These are phyloP conservation scores for Acanthamoeba lenticulata DNA, from an alignment of 208 protist genomes.

Conservation along the genomic window DNA sequence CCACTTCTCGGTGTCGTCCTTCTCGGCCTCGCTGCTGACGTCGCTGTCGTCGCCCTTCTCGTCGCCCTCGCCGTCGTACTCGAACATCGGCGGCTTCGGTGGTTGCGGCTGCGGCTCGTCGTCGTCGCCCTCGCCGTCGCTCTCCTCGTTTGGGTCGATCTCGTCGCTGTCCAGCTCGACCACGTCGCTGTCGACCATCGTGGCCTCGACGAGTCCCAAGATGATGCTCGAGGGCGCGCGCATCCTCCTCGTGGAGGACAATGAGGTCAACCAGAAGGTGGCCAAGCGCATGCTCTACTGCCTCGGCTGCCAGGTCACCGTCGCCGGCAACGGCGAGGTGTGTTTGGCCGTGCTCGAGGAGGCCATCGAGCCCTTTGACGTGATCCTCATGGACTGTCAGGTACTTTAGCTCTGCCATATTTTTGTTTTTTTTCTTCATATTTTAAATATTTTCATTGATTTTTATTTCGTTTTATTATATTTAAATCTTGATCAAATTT, in stretches of 20 bases:
- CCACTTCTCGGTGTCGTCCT: neutral
- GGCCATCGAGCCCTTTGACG: neutral
- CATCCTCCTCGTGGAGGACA: neutral
- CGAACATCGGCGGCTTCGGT: too few species aligned
- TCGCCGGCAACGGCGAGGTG: neutral
- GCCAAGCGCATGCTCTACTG: slow-evolving; percentile 12
- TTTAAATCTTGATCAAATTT: too few species aligned
- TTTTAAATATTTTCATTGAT: too few species aligned
- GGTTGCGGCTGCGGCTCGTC: neutral
- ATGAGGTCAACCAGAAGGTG: slow-evolving; percentile 16
- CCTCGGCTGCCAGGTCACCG: slow-evolving; percentile 3
- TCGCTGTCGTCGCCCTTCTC: slow-evolving; percentile 17
- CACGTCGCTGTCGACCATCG: neutral
- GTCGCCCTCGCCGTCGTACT: neutral
- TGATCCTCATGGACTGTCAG: slow-evolving; percentile 48
- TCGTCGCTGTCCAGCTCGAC: neutral
- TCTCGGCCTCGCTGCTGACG: neutral
- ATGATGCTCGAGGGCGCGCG: neutral
- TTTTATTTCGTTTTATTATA: too few species aligned
- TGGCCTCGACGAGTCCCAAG: neutral
- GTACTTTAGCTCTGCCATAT: neutral
- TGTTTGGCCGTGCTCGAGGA: neutral
- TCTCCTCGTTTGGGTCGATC: neutral
- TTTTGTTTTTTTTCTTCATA: too few species aligned
- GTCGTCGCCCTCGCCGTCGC: neutral